phyloP scores from a whole-genome alignment of 805 yeast species.

The Wickerhamomyces hampshirensis region DNA sequence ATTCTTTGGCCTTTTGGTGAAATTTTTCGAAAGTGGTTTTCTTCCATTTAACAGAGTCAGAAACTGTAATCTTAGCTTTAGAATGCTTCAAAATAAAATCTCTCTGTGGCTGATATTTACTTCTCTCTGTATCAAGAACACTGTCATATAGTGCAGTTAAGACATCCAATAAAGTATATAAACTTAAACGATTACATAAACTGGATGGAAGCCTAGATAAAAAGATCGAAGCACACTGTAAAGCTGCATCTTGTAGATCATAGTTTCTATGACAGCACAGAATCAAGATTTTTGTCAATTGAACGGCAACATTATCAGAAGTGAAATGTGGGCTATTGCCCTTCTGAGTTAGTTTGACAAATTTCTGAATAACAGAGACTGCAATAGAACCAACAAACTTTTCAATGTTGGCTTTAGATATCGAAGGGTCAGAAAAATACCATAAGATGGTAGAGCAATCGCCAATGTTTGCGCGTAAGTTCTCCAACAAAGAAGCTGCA shows the following conservation, averaged over 20 bases:
- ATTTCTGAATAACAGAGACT: conserved; percentile 52
- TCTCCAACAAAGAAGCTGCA: conserved; percentile 74
- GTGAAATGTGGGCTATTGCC: conserved; percentile 55
- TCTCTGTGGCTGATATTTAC: conserved; percentile 81
- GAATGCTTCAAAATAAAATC: conserved; percentile 46
- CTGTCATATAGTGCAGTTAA: conserved; percentile 74
- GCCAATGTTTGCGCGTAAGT: conserved; percentile 73
- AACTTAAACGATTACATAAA: conserved; percentile 65
- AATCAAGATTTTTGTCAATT: conserved; percentile 62
- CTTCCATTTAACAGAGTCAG: conserved; percentile 79
- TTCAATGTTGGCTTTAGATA: conserved; percentile 63
- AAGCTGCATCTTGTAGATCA: conserved; percentile 73
- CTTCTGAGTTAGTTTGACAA: conserved; percentile 37
- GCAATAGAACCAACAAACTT: conserved; percentile 65
- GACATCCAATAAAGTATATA: conserved; percentile 78
- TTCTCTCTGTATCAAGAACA: conserved; percentile 75
- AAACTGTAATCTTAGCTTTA: conserved; percentile 41
- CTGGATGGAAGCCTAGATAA: conserved; percentile 68
- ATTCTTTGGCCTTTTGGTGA: conserved; percentile 51
- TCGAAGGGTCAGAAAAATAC: conserved; percentile 85
- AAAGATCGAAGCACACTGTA: conserved; percentile 67
- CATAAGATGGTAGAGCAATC: conserved; percentile 71
- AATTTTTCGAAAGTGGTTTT: conserved; percentile 57
- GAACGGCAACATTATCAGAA: conserved; percentile 56
- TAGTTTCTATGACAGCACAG: conserved; percentile 75